phyloP scores from a whole-genome alignment of 768 basidiomycete species.

The Leccinum barrowsii region DNA sequence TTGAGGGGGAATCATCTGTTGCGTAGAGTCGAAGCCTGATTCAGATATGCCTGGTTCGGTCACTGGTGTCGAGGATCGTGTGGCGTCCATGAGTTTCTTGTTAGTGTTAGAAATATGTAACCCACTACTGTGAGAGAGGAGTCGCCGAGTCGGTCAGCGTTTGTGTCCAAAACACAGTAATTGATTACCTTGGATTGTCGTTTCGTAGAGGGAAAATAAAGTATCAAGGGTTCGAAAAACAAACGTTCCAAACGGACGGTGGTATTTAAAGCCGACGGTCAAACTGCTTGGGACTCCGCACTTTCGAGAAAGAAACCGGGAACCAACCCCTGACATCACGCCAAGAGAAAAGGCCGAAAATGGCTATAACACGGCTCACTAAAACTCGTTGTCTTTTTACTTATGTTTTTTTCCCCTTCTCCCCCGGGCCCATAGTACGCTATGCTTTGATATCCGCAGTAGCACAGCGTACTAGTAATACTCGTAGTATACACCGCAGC shows the following conservation, averaged over 20 bases:
- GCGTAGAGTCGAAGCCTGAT: constrained; percentile 2
- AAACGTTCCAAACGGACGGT: background rate
- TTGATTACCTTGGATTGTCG: background rate
- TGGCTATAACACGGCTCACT: constrained; percentile 6
- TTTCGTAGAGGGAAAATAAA: background rate
- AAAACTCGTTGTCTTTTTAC: background rate
- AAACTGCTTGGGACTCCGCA: background rate
- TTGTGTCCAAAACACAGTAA: background rate
- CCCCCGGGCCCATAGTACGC: background rate
- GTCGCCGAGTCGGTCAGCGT: background rate
- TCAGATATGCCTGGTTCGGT: constrained; percentile 7
- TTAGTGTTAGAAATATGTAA: background rate
- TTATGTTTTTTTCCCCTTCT: background rate
- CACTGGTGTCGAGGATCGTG: constrained; percentile 14
- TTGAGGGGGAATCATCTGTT: constrained; percentile 1
- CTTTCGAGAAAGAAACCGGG: background rate
- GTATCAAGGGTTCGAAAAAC: background rate
- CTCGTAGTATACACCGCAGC: background rate
- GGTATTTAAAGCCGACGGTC: constrained; percentile 2
- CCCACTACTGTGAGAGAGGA: constrained; percentile 4
- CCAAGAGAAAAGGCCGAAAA: constrained; percentile 4
- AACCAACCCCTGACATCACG: background rate
- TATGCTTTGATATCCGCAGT: background rate
- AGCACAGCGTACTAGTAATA: background rate
- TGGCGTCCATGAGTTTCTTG: constrained; percentile 13